A percentile compares a stretch with the other conserved stretches of the same genome.
Evolutionary conservation across 2,329 filamentous ascomycete species (phyloP).

Genomic region (Albifimbria verrucaria): DNA sequence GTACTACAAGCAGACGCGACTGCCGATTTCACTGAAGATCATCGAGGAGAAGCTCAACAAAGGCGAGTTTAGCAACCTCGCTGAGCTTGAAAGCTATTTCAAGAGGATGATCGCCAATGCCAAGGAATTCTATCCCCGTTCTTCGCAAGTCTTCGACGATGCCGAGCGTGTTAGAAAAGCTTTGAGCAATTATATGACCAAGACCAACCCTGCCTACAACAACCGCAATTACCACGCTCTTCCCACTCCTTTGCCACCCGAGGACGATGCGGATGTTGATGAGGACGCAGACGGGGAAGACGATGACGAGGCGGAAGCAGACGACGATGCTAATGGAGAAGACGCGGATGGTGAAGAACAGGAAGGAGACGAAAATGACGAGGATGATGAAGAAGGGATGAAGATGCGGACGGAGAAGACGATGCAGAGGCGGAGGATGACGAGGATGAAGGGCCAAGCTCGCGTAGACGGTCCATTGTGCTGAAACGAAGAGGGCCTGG

Average conservation of each 20-base stretch:
- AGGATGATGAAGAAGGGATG: constrained; percentile 20
- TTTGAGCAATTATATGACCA: constrained; percentile 83
- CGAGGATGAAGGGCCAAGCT: constrained; percentile 24
- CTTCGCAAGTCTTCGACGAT: constrained; percentile 72
- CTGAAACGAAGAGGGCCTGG: constrained; percentile 34
- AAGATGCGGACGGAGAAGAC: constrained; percentile 27
- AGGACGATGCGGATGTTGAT: constrained; percentile 25
- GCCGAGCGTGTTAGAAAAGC: constrained; percentile 84
- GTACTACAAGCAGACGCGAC: constrained; percentile 73
- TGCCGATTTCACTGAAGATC: constrained; percentile 75
- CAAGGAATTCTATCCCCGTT: constrained; percentile 76
- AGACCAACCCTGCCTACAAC: constrained; percentile 79
- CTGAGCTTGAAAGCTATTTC: constrained; percentile 76
- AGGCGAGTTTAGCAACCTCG: constrained; percentile 66
- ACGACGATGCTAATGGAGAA: constrained; percentile 30
- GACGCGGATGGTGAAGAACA: constrained; percentile 25
- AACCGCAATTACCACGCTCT: constrained; percentile 64
- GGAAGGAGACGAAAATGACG: constrained; percentile 26
- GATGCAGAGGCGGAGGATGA: constrained; percentile 25
- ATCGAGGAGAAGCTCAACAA: constrained; percentile 73
- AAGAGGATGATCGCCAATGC: constrained; percentile 87
- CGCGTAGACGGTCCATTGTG: constrained; percentile 35
- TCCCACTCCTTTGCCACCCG: constrained; percentile 65
- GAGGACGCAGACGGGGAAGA: constrained; percentile 25
- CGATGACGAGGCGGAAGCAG: constrained; percentile 24